Evolutionary conservation across 2,329 filamentous ascomycete genomes (phyloP), one percentile per base, ranked within the genome.

Genomic region (Fusarium decemcellulare): DNA sequence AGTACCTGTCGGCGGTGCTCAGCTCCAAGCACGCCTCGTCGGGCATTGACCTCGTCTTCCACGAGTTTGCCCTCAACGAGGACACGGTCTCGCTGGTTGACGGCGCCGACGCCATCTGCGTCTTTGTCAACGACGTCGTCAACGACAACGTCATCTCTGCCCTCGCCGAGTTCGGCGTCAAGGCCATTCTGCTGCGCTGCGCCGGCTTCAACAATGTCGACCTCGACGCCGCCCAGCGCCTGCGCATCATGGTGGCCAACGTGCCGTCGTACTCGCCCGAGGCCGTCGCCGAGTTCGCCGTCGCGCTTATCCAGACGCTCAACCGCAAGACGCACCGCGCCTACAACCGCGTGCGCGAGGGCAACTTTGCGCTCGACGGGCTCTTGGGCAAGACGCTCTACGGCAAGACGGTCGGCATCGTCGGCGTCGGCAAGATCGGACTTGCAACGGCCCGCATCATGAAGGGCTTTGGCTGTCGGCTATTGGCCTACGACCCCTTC

Each of bases 171-270:
- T 68, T 77, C 43, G 88, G 88, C 72, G 83, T 90, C 46, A 83
- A 83, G 50, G 87, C 87, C 54, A 82, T 92, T 67, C 85, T 91
- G 27, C 83, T 92, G 59, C 88, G 90, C 55, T 92, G 90, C 77
- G 90, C 90, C 2, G 90, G 90, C 60, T 91, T 84, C 83, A 91
- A 92, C 81, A 88, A 91, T 71, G 86, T 92, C 62, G 87, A 92
- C 74, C 85, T 92, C 23, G 76, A 77, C 16, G 80, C 82, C 2
- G 90, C 90, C 58, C 81, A 84, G 70, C 74, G 77, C 18, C 82
- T 88, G 5, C 85, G 85, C 60, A 79, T 92, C 68, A 87, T 87
- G 72, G 89, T 92, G 46, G 88, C 89, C 70, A 89, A 90, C 63
- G 90, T 92, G 36, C 90, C 90, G 2, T 86, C 88, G 4, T 92